A percentile compares a stretch with the other conserved stretches of the same genome.
Conservation (phyloP, 169 alveolate genomes). For the Perkinsus olseni region DNA sequence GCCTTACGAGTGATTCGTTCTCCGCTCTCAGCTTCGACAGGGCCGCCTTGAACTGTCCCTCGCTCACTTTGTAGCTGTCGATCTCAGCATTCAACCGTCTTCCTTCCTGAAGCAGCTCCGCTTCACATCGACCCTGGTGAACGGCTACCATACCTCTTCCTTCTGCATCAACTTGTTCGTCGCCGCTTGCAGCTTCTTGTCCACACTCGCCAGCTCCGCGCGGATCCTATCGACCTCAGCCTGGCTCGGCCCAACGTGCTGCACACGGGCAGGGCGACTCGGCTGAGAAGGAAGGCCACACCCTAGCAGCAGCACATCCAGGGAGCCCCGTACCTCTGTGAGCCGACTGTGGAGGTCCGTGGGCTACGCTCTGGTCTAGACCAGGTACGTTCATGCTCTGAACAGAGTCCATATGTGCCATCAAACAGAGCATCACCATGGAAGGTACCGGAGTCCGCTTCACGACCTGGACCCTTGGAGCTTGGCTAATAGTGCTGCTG, state of each 20-base stretch:
- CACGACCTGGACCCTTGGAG: not conserved
- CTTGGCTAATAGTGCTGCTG: not conserved
- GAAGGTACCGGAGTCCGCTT: not conserved
- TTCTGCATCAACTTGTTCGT: not conserved
- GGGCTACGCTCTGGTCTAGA: not conserved
- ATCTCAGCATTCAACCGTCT: not conserved
- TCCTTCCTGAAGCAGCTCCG: not conserved
- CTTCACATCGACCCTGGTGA: not conserved
- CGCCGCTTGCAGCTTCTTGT: not conserved
- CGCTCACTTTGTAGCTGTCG: not conserved
- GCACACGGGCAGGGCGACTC: not conserved
- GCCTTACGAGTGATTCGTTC: not conserved
- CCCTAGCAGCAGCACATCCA: not conserved
- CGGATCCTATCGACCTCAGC: not conserved
- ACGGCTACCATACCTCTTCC: not conserved
- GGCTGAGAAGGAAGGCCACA: not conserved
- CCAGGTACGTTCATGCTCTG: not conserved
- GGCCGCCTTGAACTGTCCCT: slow-evolving; percentile 1
- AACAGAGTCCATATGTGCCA: not conserved
- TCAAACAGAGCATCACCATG: not conserved
- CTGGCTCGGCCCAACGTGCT: not conserved
- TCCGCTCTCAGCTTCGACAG: not conserved
- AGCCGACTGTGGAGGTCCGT: not conserved
- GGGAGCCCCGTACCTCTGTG: not conserved
- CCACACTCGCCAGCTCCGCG: not conserved